These are phyloP conservation scores for Sugiyamaella qingdaonensis DNA, from an alignment of 805 yeast genomes.

Conservation along the genomic window DNA sequence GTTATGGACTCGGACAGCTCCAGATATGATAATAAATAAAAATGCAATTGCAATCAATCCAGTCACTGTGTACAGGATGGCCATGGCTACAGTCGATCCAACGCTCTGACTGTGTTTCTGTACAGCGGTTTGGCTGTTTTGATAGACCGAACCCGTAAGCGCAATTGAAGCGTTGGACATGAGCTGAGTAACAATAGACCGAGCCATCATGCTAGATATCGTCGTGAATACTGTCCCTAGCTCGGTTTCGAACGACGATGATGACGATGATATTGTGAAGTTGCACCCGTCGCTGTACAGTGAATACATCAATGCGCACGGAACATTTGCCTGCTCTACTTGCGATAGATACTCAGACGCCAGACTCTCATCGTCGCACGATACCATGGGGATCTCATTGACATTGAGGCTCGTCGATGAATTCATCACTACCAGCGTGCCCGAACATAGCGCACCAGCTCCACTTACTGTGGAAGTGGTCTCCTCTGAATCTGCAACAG, in stretches of 20 bases:
- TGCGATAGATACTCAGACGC: slow-evolving; percentile 18
- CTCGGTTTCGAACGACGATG: slow-evolving; percentile 16
- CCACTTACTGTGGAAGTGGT: slow-evolving; percentile 10
- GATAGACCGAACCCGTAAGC: slow-evolving; percentile 5
- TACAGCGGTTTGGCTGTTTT: neutral
- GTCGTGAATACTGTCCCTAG: slow-evolving; percentile 26
- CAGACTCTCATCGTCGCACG: slow-evolving; percentile 21
- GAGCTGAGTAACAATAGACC: slow-evolving; percentile 13
- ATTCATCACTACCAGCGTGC: slow-evolving; percentile 15
- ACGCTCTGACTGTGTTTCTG: neutral
- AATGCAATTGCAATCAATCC: slow-evolving; percentile 30
- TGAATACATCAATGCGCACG: slow-evolving; percentile 24
- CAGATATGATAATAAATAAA: slow-evolving; percentile 29
- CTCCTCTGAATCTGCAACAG: slow-evolving; percentile 12
- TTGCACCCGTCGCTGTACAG: slow-evolving; percentile 20
- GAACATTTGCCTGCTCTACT: slow-evolving; percentile 17
- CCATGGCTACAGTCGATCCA: slow-evolving; percentile 29
- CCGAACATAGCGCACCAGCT: slow-evolving; percentile 17
- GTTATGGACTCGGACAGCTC: slow-evolving; percentile 33
- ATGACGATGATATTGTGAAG: slow-evolving; percentile 15
- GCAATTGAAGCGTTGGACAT: slow-evolving; percentile 3
- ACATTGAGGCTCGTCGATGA: slow-evolving; percentile 6
- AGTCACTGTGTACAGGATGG: slow-evolving; percentile 28
- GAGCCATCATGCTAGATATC: slow-evolving; percentile 16
- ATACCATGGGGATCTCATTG: slow-evolving; percentile 20